Evolutionary conservation across 805 yeast species (phyloP).

Genomic region (Wickerhamiella siamensis): DNA sequence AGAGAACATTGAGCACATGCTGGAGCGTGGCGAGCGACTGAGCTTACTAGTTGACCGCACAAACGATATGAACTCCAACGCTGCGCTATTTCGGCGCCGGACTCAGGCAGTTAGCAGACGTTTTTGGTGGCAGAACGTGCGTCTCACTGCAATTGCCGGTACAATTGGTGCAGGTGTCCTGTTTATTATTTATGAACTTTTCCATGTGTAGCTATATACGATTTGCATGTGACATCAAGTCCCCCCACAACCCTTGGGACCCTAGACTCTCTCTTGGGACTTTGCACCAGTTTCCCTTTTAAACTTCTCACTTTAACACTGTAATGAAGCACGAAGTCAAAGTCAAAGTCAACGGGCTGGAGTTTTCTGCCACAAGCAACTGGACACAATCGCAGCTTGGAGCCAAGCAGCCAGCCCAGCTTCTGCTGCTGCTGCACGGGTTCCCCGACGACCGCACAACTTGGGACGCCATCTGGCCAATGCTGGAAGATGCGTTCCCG

Average conservation of each 20-base stretch:
- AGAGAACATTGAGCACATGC: constrained; percentile 54
- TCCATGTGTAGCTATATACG: not conserved
- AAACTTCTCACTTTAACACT: too few relatives aligned
- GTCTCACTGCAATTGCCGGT: constrained; percentile 7
- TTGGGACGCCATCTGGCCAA: constrained; percentile 12
- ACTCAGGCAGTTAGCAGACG: constrained; percentile 48
- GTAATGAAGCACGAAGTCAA: constrained; percentile 2
- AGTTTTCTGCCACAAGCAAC: constrained; percentile 7
- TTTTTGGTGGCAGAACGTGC: constrained; percentile 50
- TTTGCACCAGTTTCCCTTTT: too few relatives aligned
- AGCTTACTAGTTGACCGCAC: constrained; percentile 65
- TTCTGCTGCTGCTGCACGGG: constrained; percentile 18
- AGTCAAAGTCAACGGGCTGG: constrained; percentile 5
- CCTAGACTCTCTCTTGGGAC: too few relatives aligned
- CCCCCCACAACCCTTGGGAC: too few relatives aligned
- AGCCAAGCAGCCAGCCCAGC: not conserved
- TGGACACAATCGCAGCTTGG: constrained; percentile 5
- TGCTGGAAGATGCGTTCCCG: constrained; percentile 9
- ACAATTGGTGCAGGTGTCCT: not conserved
- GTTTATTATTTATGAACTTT: not conserved
- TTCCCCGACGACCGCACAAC: constrained; percentile 19
- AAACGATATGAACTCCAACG: constrained; percentile 48
- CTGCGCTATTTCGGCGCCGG: constrained; percentile 54
- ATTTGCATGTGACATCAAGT: not conserved
- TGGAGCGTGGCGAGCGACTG: constrained; percentile 68